phyloP scores from a whole-genome alignment of 768 basidiomycete genomes.

The Termitomyces sp. region DNA sequence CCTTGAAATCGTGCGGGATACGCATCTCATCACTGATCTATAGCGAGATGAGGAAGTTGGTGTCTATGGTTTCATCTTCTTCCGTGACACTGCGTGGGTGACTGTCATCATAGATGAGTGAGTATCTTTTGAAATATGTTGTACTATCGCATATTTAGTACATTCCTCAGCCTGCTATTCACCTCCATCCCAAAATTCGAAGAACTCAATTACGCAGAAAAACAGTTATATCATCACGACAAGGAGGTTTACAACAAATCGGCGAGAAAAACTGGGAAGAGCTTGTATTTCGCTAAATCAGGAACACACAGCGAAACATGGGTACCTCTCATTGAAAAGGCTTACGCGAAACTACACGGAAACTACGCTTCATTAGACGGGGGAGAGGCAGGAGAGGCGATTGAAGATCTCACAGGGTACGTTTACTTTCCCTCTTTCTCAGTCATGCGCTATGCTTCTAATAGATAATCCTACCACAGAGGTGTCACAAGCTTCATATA shows the following conservation, averaged over 20 bases:
- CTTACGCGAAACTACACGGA: conserved; percentile 55
- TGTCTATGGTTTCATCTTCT: conserved; percentile 60
- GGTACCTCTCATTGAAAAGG: conserved; percentile 59
- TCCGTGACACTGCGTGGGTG: conserved; percentile 49
- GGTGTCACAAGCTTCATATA: conserved; percentile 25
- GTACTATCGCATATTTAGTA: not conserved
- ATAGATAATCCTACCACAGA: conserved; percentile 8
- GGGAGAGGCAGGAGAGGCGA: conserved; percentile 44
- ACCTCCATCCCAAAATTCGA: conserved; percentile 52
- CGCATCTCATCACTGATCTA: not conserved
- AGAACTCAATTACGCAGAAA: conserved; percentile 35
- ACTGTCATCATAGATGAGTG: conserved; percentile 58
- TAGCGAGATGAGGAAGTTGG: conserved; percentile 51
- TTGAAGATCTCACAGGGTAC: conserved; percentile 59
- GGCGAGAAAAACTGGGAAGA: conserved; percentile 45
- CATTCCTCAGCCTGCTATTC: conserved; percentile 38
- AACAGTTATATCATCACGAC: conserved; percentile 47
- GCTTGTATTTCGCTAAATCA: conserved; percentile 48
- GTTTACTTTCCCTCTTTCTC: conserved; percentile 1
- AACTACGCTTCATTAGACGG: conserved; percentile 42
- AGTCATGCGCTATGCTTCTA: not conserved
- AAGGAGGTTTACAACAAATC: conserved; percentile 42
- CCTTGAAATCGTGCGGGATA: not conserved
- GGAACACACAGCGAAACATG: conserved; percentile 50
- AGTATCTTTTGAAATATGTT: not conserved